These are phyloP conservation scores for Metschnikowia borealis DNA, from an alignment of 805 yeast genomes.

Conservation along the genomic window DNA sequence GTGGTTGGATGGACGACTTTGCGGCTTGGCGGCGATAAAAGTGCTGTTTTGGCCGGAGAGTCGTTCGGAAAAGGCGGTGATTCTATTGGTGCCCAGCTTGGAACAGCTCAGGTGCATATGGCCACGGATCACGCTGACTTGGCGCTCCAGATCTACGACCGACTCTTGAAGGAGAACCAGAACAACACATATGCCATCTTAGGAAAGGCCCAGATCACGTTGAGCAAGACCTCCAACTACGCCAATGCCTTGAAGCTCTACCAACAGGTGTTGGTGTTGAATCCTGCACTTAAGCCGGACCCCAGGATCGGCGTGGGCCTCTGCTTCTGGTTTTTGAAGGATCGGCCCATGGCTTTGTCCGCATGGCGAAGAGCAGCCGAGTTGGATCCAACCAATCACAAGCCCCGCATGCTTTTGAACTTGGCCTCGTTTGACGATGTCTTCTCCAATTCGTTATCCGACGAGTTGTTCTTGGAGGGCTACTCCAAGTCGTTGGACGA, in stretches of 20 bases:
- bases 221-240: constrained; percentile 65
- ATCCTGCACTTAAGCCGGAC: constrained; percentile 82
- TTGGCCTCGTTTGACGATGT: constrained; percentile 66
- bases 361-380: constrained; percentile 83
- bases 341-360: constrained; percentile 64
- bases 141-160: constrained; percentile 67
- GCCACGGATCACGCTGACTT: constrained; percentile 62
- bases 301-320: constrained; percentile 93
- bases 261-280: constrained; percentile 73
- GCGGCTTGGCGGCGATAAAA: constrained; percentile 29
- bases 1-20: constrained; percentile 73
- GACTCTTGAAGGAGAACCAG: constrained; percentile 49
- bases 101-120: constrained; percentile 52
- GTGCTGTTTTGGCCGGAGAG: constrained; percentile 24
- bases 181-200: constrained; percentile 71
- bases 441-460: constrained; percentile 51
- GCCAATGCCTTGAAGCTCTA: constrained; percentile 71
- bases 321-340: constrained; percentile 87
- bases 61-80: background rate
- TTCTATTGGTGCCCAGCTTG: constrained; percentile 3
- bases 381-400: constrained; percentile 54
- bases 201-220: constrained; percentile 79
- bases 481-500: constrained; percentile 59
- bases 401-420: constrained; percentile 63
- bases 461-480: constrained; percentile 55